A percentile compares a stretch with the other conserved stretches of the same genome.
Conservation (phyloP, 495 filamentous ascomycete species). For the Hyphodiscus hymeniophilus region DNA sequence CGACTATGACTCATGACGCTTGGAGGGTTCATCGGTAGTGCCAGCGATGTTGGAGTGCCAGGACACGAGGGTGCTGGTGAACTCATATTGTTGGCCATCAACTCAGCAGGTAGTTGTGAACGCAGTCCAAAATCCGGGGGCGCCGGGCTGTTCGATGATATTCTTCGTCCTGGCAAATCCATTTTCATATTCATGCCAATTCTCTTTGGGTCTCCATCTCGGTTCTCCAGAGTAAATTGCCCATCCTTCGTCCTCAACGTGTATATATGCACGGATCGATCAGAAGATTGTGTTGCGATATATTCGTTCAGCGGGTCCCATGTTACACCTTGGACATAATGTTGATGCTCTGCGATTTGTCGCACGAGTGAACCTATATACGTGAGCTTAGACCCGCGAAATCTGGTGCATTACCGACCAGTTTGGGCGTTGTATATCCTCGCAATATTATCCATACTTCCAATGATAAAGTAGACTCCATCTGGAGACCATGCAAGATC, state of each 20-base stretch:
- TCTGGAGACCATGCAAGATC: constrained; percentile 98
- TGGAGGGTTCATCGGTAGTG: constrained; percentile 95
- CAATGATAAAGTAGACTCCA: constrained; percentile 91
- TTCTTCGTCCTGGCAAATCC: constrained; percentile 82
- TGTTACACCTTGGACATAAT: constrained; percentile 97
- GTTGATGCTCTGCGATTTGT: constrained; percentile 97
- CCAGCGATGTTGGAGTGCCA: constrained; percentile 84
- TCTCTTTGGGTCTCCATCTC: constrained; percentile 35
- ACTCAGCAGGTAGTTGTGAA: constrained; percentile 49
- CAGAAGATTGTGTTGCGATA: constrained; percentile 95
- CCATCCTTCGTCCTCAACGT: constrained; percentile 93
- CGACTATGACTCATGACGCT: constrained; percentile 79
- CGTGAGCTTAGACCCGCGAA: constrained; percentile 12
- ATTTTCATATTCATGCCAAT: constrained; percentile 60
- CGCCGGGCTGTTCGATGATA: constrained; percentile 88
- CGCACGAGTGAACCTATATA: constrained; percentile 73
- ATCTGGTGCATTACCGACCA: constrained; percentile 43
- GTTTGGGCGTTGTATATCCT: constrained; percentile 93
- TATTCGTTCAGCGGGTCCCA: constrained; percentile 99
- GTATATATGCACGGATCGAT: constrained; percentile 96
- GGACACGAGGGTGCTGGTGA: constrained; percentile 89
- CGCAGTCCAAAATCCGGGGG: constrained; percentile 66
- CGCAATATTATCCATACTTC: constrained; percentile 98
- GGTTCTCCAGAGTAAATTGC: constrained; percentile 66
- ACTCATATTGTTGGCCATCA: constrained; percentile 49